A percentile compares a stretch with the other conserved stretches of the same genome.
These are phyloP conservation scores for Penicillium lividum DNA, from an alignment of 495 filamentous ascomycete species.

Conservation along the genomic window DNA sequence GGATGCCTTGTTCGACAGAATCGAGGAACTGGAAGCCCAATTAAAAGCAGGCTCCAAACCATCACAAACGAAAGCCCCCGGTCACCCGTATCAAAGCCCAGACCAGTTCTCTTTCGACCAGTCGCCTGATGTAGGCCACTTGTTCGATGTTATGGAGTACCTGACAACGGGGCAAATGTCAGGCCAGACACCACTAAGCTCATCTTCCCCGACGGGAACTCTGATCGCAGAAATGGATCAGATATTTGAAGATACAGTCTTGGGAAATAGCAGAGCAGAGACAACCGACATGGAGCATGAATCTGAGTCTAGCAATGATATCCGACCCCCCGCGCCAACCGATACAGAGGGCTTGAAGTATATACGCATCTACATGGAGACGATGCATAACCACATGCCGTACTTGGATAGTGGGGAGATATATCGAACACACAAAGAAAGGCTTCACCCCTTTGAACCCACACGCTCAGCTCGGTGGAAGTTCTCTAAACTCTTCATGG, in stretches of 20 bases:
- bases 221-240: slow-evolving; percentile 17
- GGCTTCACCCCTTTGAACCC: slow-evolving; percentile 22
- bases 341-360: slow-evolving; percentile 35
- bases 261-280: slow-evolving; percentile 18
- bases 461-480: slow-evolving; percentile 27
- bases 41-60: slow-evolving; percentile 8
- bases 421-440: slow-evolving; percentile 30
- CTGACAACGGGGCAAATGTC: slow-evolving; percentile 25
- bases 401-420: slow-evolving; percentile 40
- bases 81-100: background rate
- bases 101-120: background rate
- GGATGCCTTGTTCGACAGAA: slow-evolving; percentile 23
- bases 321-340: slow-evolving; percentile 25
- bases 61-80: background rate
- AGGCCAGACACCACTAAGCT: background rate
- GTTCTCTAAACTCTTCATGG: slow-evolving; percentile 43
- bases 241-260: slow-evolving; percentile 31
- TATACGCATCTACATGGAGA: slow-evolving; percentile 38
- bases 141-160: slow-evolving; percentile 19
- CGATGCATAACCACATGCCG: slow-evolving; percentile 37
- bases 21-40: slow-evolving; percentile 27
- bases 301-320: slow-evolving; percentile 14
- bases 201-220: background rate
- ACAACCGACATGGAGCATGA: slow-evolving; percentile 18
- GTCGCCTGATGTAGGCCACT: background rate